Conservation (phyloP, 1,284 basidiomycete species). For the Fistulinella cinereoalba region DNA sequence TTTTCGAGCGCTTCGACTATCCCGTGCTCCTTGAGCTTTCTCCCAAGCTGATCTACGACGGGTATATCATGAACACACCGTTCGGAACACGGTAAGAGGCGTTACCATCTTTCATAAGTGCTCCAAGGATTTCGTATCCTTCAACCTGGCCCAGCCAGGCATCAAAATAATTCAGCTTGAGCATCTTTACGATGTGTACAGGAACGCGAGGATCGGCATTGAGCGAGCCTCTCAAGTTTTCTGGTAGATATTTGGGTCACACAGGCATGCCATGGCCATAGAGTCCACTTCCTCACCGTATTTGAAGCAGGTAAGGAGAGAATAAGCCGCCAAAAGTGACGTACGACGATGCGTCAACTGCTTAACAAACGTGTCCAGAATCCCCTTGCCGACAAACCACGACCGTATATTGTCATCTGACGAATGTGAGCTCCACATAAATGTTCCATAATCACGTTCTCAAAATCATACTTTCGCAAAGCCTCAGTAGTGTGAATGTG, state of each 20-base stretch:
- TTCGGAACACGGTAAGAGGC: not conserved
- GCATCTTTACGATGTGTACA: constrained; percentile 10
- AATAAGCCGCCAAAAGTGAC: constrained; percentile 8
- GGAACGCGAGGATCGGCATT: no score
- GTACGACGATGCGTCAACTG: constrained; percentile 4
- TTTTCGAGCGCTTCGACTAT: not conserved
- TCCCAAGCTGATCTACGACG: not conserved
- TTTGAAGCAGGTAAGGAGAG: constrained; percentile 3
- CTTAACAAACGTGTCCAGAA: constrained; percentile 2
- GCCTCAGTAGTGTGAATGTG: constrained; percentile 7
- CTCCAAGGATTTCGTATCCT: constrained; percentile 8
- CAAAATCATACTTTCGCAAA: constrained; percentile 7
- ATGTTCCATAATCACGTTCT: not conserved
- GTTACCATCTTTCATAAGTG: constrained; percentile 10
- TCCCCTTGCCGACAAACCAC: not conserved
- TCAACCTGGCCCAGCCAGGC: constrained; percentile 7
- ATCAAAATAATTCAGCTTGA: constrained; percentile 10
- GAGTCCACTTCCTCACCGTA: constrained; percentile 2
- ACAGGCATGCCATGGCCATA: no score
- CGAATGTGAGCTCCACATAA: not conserved
- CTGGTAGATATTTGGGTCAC: no score
- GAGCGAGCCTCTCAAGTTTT: no score
- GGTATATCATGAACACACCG: not conserved
- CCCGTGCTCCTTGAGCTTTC: not conserved
- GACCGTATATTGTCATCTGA: constrained; percentile 1